A percentile compares a stretch with the other conserved stretches of the same genome.
Conservation (phyloP, 352 stramenopile species). For the Globisporangium heterothallicum region DNA sequence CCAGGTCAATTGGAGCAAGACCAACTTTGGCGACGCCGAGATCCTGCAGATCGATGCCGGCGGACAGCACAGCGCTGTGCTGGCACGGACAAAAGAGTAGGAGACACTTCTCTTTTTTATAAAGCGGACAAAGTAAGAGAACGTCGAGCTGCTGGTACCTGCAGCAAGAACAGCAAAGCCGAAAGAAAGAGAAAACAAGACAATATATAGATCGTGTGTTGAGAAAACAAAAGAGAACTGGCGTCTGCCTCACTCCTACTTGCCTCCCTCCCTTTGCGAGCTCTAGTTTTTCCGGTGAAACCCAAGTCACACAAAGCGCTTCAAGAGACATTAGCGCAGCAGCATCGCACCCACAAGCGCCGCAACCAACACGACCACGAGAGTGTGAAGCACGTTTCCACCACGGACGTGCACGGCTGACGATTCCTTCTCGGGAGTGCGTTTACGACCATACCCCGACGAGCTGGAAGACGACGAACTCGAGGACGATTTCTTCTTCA, state of each 20-base stretch:
- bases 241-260: no score
- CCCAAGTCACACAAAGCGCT: no score
- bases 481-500: slow-evolving; percentile 30
- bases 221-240: no score
- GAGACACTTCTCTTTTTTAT: no score
- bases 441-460: not conserved
- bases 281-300: not conserved
- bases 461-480: not conserved
- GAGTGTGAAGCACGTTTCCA: no score
- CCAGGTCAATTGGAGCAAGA: slow-evolving; percentile 62
- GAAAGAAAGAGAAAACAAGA: no score
- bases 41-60: slow-evolving; percentile 80
- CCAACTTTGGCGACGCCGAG: slow-evolving; percentile 52
- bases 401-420: not conserved
- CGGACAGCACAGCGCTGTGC: slow-evolving; percentile 83
- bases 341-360: not conserved
- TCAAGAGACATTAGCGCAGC: no score
- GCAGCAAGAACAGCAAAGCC: no score
- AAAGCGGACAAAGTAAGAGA: no score
- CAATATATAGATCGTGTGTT: no score
- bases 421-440: not conserved
- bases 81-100: slow-evolving; percentile 25
- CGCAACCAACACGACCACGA: not conserved
- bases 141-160: no score
- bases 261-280: no score